Evolutionary conservation across 345 rosid genomes (phyloP).

Genomic region (Salix arbutifolia): DNA sequence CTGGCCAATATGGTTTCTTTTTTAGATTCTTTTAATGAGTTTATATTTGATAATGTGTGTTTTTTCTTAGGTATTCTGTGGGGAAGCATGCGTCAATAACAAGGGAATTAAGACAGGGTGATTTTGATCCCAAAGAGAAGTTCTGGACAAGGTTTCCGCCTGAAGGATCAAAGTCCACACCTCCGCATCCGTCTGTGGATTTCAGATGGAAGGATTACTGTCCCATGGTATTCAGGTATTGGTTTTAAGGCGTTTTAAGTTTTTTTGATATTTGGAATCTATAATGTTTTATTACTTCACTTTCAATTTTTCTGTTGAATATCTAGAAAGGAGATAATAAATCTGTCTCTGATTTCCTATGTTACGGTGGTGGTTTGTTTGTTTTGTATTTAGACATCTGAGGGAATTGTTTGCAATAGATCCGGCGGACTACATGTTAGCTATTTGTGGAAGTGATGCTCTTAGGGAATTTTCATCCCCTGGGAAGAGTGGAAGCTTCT

Average conservation of each 20-base stretch:
- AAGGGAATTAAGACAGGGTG: constrained; percentile 51
- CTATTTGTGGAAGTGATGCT: constrained; percentile 66
- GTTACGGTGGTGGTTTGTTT: constrained; percentile 28
- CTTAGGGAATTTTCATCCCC: constrained; percentile 72
- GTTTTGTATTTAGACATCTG: constrained; percentile 43
- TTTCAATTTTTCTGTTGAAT: not conserved
- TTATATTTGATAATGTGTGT: not conserved
- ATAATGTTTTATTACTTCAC: not conserved
- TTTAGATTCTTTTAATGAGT: not conserved
- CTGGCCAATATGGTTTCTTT: not conserved
- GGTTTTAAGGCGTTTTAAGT: not conserved
- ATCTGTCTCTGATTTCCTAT: constrained; percentile 6
- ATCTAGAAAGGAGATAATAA: not conserved
- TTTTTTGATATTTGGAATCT: not conserved
- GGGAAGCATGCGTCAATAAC: constrained; percentile 54
- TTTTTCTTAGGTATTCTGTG: constrained; percentile 44
- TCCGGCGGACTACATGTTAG: constrained; percentile 63
- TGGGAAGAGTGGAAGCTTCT: constrained; percentile 71
- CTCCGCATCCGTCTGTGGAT: constrained; percentile 61
- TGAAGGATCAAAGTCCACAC: constrained; percentile 70
- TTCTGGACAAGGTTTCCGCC: constrained; percentile 76
- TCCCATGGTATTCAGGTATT: constrained; percentile 69
- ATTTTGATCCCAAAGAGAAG: constrained; percentile 74
- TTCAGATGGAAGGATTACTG: constrained; percentile 85
- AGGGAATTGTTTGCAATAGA: constrained; percentile 64